These are phyloP conservation scores for Limnomonas spitsbergensis DNA, from an alignment of 139 green algal genomes.

Conservation along the genomic window DNA sequence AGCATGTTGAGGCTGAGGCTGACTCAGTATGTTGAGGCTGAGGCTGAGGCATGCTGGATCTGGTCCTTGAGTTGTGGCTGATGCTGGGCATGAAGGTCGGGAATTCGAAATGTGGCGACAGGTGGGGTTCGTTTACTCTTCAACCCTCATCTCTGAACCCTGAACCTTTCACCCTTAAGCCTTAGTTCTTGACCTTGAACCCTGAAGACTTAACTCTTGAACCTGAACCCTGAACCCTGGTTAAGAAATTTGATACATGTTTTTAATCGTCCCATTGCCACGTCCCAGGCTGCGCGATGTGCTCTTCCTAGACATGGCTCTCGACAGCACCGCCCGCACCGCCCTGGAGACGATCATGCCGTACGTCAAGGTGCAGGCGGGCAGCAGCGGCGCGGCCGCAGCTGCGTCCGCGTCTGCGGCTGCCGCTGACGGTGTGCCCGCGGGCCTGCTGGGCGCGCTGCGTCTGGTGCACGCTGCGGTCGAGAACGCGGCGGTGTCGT, in stretches of 20 bases:
- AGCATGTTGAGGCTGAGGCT: too few species aligned
- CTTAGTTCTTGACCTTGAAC: too few species aligned
- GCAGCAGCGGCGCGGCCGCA: neutral
- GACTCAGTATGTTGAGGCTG: neutral
- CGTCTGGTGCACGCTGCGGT: slow-evolving; percentile 2
- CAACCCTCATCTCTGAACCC: too few species aligned
- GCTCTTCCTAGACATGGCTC: slow-evolving; percentile 67
- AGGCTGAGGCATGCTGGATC: slow-evolving; percentile 39
- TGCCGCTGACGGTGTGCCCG: neutral
- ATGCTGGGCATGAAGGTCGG: slow-evolving; percentile 19
- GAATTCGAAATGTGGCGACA: neutral
- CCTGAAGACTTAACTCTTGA: too few species aligned
- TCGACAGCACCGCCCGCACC: slow-evolving; percentile 45
- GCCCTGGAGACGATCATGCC: slow-evolving; percentile 42
- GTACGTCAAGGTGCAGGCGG: neutral
- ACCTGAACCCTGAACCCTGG: too few species aligned
- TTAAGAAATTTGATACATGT: too few species aligned
- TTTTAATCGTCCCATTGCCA: too few species aligned
- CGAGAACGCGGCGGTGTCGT: slow-evolving; percentile 18
- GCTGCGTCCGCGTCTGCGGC: slow-evolving; percentile 11
- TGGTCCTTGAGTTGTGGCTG: slow-evolving; percentile 33
- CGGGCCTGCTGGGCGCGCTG: slow-evolving; percentile 15
- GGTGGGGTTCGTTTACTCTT: too few species aligned
- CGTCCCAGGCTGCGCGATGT: slow-evolving; percentile 54
- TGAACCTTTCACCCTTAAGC: too few species aligned